These are phyloP conservation scores for Escallonia herrerae DNA, from an alignment of 129 eudicot genomes.

Conservation along the genomic window DNA sequence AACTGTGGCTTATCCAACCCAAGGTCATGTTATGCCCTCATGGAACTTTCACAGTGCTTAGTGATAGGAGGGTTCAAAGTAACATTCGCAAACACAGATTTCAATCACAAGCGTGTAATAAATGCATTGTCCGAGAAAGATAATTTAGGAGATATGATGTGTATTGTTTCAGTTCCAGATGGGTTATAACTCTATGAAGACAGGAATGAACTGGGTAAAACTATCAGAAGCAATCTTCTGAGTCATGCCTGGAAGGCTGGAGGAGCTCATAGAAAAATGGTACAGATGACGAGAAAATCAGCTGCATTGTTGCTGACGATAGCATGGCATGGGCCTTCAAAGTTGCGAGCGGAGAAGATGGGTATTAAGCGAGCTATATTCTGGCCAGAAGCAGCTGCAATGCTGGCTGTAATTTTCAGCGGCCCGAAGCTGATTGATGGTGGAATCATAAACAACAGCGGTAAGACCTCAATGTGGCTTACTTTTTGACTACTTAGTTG, in stretches of 20 bases:
- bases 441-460: constrained; percentile 21
- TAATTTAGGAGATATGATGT: constrained; percentile 1
- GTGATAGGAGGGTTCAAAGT: constrained; percentile 2
- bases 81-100: constrained; percentile 32
- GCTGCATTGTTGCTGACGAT: constrained; percentile 31
- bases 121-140: constrained; percentile 11
- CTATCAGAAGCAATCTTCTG: constrained; percentile 1
- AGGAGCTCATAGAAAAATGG: constrained; percentile 18
- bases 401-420: constrained; percentile 9
- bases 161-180: constrained; percentile 31
- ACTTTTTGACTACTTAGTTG: no score
- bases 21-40: constrained; percentile 15
- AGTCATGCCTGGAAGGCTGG: constrained; percentile 24
- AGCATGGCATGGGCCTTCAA: constrained; percentile 9
- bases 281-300: neutral
- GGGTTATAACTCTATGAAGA: constrained; percentile 26
- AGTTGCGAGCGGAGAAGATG: constrained; percentile 25
- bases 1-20: constrained; percentile 8
- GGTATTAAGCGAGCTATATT: constrained; percentile 29
- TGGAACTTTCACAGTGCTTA: neutral
- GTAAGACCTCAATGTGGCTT: no score
- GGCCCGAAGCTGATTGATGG: constrained; percentile 24
- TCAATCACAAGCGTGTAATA: constrained; percentile 10
- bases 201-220: constrained; percentile 21
- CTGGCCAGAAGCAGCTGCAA: constrained; percentile 28